phyloP scores from a whole-genome alignment of 495 filamentous ascomycete species.

The Penicillium paxilli region DNA sequence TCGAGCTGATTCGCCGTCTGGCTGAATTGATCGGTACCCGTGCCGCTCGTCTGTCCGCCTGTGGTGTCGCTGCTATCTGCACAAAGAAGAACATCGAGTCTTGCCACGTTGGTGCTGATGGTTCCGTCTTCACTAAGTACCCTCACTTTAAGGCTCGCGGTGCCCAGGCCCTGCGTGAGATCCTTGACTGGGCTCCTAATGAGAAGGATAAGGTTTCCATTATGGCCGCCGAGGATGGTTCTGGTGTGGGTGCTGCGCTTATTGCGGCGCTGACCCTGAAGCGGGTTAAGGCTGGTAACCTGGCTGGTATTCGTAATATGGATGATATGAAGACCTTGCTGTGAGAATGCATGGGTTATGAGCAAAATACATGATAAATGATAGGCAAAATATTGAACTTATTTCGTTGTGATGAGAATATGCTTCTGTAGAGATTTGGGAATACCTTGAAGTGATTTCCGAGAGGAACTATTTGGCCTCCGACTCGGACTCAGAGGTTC shows the following conservation, averaged over 20 bases:
- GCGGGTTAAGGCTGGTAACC: constrained; percentile 74
- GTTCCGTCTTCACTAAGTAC: constrained; percentile 97
- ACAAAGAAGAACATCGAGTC: constrained; percentile 86
- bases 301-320: constrained; percentile 74
- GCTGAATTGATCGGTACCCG: constrained; percentile 94
- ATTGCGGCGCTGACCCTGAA: constrained; percentile 93
- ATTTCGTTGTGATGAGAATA: no score
- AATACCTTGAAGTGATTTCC: no score
- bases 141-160: constrained; percentile 94
- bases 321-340: constrained; percentile 50
- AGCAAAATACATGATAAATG: neutral
- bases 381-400: constrained; percentile 17
- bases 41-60: constrained; percentile 87
- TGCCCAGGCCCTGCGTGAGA: constrained; percentile 85
- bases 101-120: constrained; percentile 94
- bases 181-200: constrained; percentile 81
- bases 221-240: constrained; percentile 87
- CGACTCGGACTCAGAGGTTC: no score
- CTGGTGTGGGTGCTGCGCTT: constrained; percentile 91
- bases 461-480: no score
- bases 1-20: constrained; percentile 82
- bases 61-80: constrained; percentile 92
- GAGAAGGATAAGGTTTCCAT: constrained; percentile 85
- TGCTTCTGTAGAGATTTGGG: no score
- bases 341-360: constrained; percentile 38